Percentiles rank a stretch among this genome's conserved stretches.
These are phyloP conservation scores for Clitoria ternatea DNA, from an alignment of 306 rosid genomes.

Conservation along the genomic window DNA sequence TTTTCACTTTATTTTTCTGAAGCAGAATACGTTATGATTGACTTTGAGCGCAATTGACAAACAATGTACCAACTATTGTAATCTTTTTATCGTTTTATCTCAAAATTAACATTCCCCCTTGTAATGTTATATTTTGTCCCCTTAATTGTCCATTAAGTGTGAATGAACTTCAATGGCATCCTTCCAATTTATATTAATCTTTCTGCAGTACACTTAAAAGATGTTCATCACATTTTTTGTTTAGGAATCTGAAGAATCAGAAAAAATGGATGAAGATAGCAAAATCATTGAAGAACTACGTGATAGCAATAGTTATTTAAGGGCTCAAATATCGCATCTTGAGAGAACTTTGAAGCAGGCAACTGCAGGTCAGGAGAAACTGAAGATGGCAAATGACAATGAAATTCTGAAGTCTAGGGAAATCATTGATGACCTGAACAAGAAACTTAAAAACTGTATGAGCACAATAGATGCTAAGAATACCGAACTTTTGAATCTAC, in stretches of 20 bases:
- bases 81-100: background rate
- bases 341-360: slow-evolving; percentile 84
- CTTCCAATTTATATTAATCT: background rate
- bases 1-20: background rate
- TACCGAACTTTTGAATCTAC: slow-evolving; percentile 79
- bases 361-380: slow-evolving; percentile 59
- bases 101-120: background rate
- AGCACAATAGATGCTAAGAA: slow-evolving; percentile 78
- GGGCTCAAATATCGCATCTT: slow-evolving; percentile 56
- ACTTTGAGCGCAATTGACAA: background rate
- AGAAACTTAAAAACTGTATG: slow-evolving; percentile 61
- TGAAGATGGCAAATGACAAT: slow-evolving; percentile 44
- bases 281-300: slow-evolving; percentile 80
- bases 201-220: background rate
- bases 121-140: background rate
- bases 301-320: slow-evolving; percentile 54
- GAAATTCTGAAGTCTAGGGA: slow-evolving; percentile 66
- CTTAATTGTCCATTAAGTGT: background rate
- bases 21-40: background rate
- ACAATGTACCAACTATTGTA: background rate
- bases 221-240: slow-evolving; percentile 17
- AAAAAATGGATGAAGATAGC: slow-evolving; percentile 97
- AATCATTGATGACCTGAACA: slow-evolving; percentile 71
- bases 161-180: background rate
- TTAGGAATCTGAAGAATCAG: slow-evolving; percentile 92